Conservation (phyloP, 805 yeast species). For the Kodamaea restingae region DNA sequence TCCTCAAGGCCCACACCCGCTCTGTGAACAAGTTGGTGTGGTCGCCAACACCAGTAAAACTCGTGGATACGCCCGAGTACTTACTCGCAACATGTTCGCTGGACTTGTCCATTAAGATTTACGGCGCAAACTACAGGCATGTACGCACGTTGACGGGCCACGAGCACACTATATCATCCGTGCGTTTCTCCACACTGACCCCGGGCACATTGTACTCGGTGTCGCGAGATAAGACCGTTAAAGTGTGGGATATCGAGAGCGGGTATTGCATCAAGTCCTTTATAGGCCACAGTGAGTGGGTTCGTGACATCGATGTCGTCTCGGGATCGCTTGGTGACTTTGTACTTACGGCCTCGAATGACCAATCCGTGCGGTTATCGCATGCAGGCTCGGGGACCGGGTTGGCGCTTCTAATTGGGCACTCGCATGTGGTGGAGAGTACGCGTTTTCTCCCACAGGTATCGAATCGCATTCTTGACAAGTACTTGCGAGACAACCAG, state of each 20-base stretch:
- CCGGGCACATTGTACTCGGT: conserved; percentile 53
- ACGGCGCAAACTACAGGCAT: conserved; percentile 54
- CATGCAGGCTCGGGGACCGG: conserved; percentile 67
- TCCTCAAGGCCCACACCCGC: conserved; percentile 74
- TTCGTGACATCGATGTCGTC: conserved; percentile 54
- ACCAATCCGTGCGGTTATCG: conserved; percentile 66
- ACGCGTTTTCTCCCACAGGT: conserved; percentile 59
- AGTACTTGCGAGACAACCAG: conserved; percentile 30
- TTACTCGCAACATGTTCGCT: conserved; percentile 49
- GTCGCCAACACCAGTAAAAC: conserved; percentile 39
- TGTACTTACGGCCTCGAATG: conserved; percentile 72
- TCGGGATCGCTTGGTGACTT: conserved; percentile 46
- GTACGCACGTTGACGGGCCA: conserved; percentile 73
- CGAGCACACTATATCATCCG: conserved; percentile 75
- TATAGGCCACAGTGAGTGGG: conserved; percentile 87
- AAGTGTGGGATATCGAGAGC: conserved; percentile 60
- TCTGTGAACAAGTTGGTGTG: conserved; percentile 56
- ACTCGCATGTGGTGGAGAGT: conserved; percentile 77
- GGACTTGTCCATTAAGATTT: conserved; percentile 59
- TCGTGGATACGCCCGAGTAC: conserved; percentile 20
- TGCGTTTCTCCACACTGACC: conserved; percentile 47
- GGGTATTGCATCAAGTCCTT: conserved; percentile 69
- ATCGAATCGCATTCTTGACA: conserved; percentile 48
- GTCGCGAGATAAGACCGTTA: conserved; percentile 60
- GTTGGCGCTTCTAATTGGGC: conserved; percentile 65